Base-by-base conservation (phyloP, 2,329 filamentous ascomycete species). In the Monilinia vaccinii-corymbosi region DNA sequence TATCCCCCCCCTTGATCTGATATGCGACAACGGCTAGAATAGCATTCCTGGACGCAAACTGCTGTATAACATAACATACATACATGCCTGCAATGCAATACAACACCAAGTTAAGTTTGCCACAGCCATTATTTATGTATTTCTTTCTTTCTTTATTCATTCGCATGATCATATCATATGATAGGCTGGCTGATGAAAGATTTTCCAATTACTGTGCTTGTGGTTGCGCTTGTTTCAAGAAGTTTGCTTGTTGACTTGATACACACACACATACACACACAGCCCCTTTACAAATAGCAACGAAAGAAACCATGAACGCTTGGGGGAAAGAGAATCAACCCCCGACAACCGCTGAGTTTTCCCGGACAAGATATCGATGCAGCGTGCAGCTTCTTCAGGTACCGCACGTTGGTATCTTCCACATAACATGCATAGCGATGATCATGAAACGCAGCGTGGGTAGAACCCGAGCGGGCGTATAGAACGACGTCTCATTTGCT, bases 231-330 rank as follows among this genome's bases (percentile, higher is more conserved):
- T n/a, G 25, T 31, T 53, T 53, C 25, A 18, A 25, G 50, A 28
- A n/a, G 46, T 32, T 11, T 16, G 50, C 25, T 53, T n/a, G 50
- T n/a, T 53, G n/a, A 42, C 25, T 31, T 32, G n/a, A n/a, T n/a
- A n/a, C 25, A 34, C 13, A 31, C 25, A 28, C 25, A 28, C 25
- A 28, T 6, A 28, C 25, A 28, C 25, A 40, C 57, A 60, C 42
- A 55, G 57, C 57, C 57, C 31, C 57, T 31, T 60, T 42, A 40
- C 32, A 55, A 60, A 60, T 60, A 55, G 57, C 21, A 60, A 28
- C 3, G 3, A 28, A 28, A 60, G 32, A 52, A 52, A 50, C 32
- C 32, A n/a, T 10, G 38, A 42, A 38, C 51, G 16, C n/a, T n/a
- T n/a, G n/a, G n/a, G n/a, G n/a, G n/a, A n/a, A n/a, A 28, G 51